These are phyloP conservation scores for Coemansia sp. DNA, from an alignment of 192 early-diverging fungal species.

Conservation along the genomic window DNA sequence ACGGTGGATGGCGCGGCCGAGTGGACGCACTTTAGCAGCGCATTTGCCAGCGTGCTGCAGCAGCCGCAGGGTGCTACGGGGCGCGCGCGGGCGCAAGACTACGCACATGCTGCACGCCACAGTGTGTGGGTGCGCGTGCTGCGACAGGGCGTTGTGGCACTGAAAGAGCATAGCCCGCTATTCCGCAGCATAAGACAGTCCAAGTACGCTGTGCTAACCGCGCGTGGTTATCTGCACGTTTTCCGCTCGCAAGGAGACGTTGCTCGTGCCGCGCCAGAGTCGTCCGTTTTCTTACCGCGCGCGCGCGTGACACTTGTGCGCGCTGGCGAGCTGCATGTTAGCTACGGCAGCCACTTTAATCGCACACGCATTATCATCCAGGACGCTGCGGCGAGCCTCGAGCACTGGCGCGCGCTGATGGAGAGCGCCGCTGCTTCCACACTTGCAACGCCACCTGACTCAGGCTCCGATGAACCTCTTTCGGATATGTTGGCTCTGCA, in stretches of 20 bases:
- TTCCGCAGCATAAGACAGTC: slow-evolving; percentile 54
- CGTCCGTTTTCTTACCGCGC: slow-evolving; percentile 42
- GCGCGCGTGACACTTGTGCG: slow-evolving; percentile 26
- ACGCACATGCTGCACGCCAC: slow-evolving; percentile 16
- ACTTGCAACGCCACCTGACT: slow-evolving; percentile 42
- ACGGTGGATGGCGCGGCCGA: slow-evolving; percentile 26
- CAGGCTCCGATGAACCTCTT: slow-evolving; percentile 33
- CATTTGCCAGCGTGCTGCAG: slow-evolving; percentile 15
- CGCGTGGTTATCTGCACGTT: slow-evolving; percentile 49
- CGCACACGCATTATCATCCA: slow-evolving; percentile 47
- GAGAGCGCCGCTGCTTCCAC: slow-evolving; percentile 7
- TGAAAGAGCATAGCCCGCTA: slow-evolving; percentile 42
- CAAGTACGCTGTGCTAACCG: slow-evolving; percentile 50
- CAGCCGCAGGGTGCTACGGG: slow-evolving; percentile 13
- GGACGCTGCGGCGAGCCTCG: slow-evolving; percentile 32
- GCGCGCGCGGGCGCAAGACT: slow-evolving; percentile 10
- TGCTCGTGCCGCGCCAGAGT: slow-evolving; percentile 41
- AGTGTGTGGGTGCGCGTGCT: slow-evolving; percentile 42
- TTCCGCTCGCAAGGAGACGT: slow-evolving; percentile 55
- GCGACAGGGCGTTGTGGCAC: slow-evolving; percentile 48
- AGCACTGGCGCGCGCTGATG: slow-evolving; percentile 43
- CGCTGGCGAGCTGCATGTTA: slow-evolving; percentile 34
- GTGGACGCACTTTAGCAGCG: slow-evolving; percentile 25
- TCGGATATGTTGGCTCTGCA: neutral
- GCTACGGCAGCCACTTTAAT: slow-evolving; percentile 34